Evolutionary conservation across 352 stramenopile genomes (phyloP), one percentile per base, ranked within the genome.

Genomic region (Saprolegnia parasitica): DNA sequence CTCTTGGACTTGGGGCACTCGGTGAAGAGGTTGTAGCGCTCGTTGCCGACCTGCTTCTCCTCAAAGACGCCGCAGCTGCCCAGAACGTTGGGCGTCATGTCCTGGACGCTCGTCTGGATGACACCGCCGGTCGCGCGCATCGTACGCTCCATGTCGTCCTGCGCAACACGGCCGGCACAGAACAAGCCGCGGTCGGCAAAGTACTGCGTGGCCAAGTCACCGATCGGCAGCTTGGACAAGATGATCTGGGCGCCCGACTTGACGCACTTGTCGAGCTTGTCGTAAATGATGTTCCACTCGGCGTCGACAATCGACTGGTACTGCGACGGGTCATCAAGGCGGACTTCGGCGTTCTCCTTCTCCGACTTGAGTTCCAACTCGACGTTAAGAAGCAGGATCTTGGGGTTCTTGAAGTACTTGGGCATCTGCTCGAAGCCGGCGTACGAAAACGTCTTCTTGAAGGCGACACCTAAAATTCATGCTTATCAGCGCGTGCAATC

Each of bases 391-490:
- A 99, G 79, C 50, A 99, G 75, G 58, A 99, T 96, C 75, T 98
- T 98, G 0, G 97, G 96, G 80, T 98, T 91, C 18, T 80, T 75
- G 75, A 99, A 99, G 58, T 87, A 88, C 83, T 99, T 99, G 49
- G 96, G 97, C 90, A 99, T 98, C 88, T 99, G 97, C 81, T 99
- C 97, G 75, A 99, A 99, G n/a, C 97, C 97, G 9, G 97, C 97
- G 77, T 99, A 99, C 61, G 91, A 98, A 76, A 99, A 99, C 26
- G 97, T 99, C 81, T 99, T 99, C 81, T 99, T 98, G 86, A 99
- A 99, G 3, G 97, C 97, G 4, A 99, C 97, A 29, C 97, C 96
- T 66, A 97, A 84, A 5, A 29, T 23, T 55, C n/a, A 55, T 29
- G 2, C n/a, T 55, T 55, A 55, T 23, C 2, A 55, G n/a, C 5